A percentile compares a stretch with the other conserved stretches of the same genome.
phyloP scores from a whole-genome alignment of 331 rosid species.

The Malus hybrid region DNA sequence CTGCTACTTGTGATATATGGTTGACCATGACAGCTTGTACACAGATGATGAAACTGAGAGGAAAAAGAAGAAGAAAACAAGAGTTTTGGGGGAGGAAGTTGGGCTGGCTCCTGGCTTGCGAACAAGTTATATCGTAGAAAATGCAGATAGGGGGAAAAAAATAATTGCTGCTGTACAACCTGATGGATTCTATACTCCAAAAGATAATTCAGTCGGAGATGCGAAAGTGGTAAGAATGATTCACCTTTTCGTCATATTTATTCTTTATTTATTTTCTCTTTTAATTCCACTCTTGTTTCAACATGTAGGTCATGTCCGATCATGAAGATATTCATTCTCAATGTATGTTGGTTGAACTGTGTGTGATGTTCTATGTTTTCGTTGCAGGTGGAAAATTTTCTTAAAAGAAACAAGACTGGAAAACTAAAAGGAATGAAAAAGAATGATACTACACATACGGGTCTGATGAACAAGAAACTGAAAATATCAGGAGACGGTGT shows the following conservation, averaged over 20 bases:
- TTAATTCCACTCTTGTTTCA: constrained; percentile 11
- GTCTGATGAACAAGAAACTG: constrained; percentile 60
- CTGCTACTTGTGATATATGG: constrained; percentile 10
- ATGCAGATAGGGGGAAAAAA: constrained; percentile 51
- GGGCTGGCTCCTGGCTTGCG: constrained; percentile 35
- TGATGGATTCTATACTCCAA: constrained; percentile 52
- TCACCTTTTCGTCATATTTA: not conserved
- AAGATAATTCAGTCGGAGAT: constrained; percentile 42
- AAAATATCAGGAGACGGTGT: constrained; percentile 79
- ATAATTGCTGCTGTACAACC: constrained; percentile 32
- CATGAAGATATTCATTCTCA: constrained; percentile 1
- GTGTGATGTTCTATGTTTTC: constrained; percentile 9
- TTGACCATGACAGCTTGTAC: constrained; percentile 19
- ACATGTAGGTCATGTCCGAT: constrained; percentile 4
- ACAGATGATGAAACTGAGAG: constrained; percentile 68
- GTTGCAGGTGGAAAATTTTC: constrained; percentile 59
- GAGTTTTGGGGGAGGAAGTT: constrained; percentile 33
- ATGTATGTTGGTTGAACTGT: not conserved
- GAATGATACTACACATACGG: constrained; percentile 35
- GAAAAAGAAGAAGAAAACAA: constrained; percentile 75
- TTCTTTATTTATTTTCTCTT: constrained; percentile 11
- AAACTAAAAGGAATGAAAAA: constrained; percentile 60
- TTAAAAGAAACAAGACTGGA: constrained; percentile 47
- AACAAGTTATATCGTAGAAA: constrained; percentile 41
- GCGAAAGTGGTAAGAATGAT: constrained; percentile 46